Percentiles rank a stretch among this genome's conserved stretches.
Evolutionary conservation across 805 yeast species (phyloP).

Genomic region (Hanseniaspora valbyensis): DNA sequence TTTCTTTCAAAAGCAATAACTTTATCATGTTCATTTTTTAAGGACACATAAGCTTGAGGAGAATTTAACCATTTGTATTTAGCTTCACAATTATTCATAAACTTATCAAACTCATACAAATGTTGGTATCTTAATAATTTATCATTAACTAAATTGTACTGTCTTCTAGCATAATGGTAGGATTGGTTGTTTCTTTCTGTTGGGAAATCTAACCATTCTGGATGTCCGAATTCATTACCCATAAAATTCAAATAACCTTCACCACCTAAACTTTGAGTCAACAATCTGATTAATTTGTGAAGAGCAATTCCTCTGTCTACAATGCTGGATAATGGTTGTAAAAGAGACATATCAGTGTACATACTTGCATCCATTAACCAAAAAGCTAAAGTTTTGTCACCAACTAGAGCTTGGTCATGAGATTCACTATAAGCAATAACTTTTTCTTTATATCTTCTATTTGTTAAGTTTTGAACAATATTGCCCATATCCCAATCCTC

Average conservation of each 20-base stretch:
- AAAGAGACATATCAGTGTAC: constrained; percentile 87
- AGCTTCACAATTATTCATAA: constrained; percentile 68
- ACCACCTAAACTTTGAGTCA: constrained; percentile 89
- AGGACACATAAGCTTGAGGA: constrained; percentile 70
- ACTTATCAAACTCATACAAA: constrained; percentile 71
- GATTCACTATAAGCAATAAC: constrained; percentile 90
- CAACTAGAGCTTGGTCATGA: constrained; percentile 95
- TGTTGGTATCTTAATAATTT: constrained; percentile 66
- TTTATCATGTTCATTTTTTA: constrained; percentile 83
- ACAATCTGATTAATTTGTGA: constrained; percentile 79
- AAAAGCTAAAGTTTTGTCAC: constrained; percentile 90
- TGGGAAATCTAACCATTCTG: constrained; percentile 98
- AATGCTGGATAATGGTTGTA: constrained; percentile 61
- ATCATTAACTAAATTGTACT: constrained; percentile 78
- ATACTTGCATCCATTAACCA: constrained; percentile 98
- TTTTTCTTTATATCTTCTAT: constrained; percentile 76
- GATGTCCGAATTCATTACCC: constrained; percentile 98
- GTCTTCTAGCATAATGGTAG: constrained; percentile 90
- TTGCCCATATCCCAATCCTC: constrained; percentile 85
- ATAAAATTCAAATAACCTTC: constrained; percentile 93
- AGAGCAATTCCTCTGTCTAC: constrained; percentile 83
- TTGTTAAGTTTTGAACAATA: constrained; percentile 71
- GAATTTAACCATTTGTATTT: constrained; percentile 61
- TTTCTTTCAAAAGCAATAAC: constrained; percentile 81
- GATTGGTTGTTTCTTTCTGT: constrained; percentile 78